Evolutionary conservation across 495 filamentous ascomycete species (phyloP), one percentile per base, ranked within the genome.

Genomic region (Endocarpon pusillum): DNA sequence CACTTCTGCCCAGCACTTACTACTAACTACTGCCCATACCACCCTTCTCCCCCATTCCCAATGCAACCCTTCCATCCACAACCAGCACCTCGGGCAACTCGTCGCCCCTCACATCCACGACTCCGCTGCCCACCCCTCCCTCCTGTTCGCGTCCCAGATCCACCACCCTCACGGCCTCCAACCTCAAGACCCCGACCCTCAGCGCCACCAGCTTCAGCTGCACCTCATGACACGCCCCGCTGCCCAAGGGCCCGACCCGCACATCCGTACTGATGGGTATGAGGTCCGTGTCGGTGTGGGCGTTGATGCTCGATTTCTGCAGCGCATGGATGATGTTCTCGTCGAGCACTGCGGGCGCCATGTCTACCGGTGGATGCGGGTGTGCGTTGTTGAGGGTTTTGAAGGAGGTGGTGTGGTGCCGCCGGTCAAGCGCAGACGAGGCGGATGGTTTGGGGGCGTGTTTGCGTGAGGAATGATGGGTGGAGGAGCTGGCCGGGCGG

Each of bases 221-320:
- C 0, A 73, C 74, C 11, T 76, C 73, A 41, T 83, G 79, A 40
- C 85, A 94, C 1, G 80, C 82, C 7, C 70, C 74, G 7, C 86
- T 69, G 47, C 61, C 73, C 33, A 73, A 69, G 56, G 26, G 83
- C 82, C 89, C 87, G 31, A 93, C 65, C 21, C 81, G 65, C 34
- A 87, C 65, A 54, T 94, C 83, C 3, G 82, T 78, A 40, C 76
- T 91, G 28, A 94, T 58, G 44, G 79, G 82, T 6, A 91, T 64
- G 12, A 94, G 45, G 36, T 87, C 80, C 6, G 73, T 69, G 21
- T 68, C 58, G 31, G 89, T 81, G n/a, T 78, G 58, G 19, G 68
- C 62, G 32, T 15, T 5, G 5, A n/a, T 17, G 17, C 74, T 71
- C 40, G 62, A 77, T 43, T 73, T 74, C 49, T 92, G 86, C 63